These are phyloP conservation scores for Luffa aegyptiaca DNA, from an alignment of 306 rosid genomes.

Conservation along the genomic window DNA sequence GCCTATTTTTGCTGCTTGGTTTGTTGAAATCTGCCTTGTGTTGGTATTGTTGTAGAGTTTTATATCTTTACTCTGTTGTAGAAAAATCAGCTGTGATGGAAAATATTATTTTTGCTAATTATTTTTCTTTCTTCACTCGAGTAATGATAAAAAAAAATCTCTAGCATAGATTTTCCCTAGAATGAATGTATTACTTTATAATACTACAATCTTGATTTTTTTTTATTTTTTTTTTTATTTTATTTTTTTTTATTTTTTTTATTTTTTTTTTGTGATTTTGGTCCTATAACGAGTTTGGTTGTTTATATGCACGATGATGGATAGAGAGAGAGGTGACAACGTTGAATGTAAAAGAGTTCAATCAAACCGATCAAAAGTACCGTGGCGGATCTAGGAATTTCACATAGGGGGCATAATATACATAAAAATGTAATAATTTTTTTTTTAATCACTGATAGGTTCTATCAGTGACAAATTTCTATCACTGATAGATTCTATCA, in stretches of 20 bases:
- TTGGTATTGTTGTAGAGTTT: background rate
- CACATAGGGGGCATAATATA: too few relatives aligned
- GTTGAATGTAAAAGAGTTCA: too few relatives aligned
- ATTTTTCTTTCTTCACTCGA: background rate
- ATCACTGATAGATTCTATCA: too few relatives aligned
- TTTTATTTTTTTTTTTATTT: too few relatives aligned
- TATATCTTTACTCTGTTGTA: background rate
- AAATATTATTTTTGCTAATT: background rate
- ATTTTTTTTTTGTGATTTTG: background rate
- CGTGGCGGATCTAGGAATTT: too few relatives aligned
- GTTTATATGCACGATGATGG: too few relatives aligned
- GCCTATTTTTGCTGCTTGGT: background rate
- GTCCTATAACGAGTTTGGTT: background rate
- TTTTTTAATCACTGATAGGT: too few relatives aligned
- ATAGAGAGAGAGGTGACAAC: too few relatives aligned
- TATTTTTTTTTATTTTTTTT: too few relatives aligned
- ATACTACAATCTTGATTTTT: background rate
- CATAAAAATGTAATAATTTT: too few relatives aligned
- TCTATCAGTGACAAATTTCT: too few relatives aligned
- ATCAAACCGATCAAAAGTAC: too few relatives aligned
- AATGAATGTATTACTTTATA: background rate
- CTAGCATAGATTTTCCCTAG: background rate
- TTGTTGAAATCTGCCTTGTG: background rate
- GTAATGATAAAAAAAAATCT: background rate
- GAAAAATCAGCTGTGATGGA: background rate